Evolutionary conservation across 305 asterid genomes (phyloP), one percentile per base, ranked within the genome.

Genomic region (Galium porrigens): DNA sequence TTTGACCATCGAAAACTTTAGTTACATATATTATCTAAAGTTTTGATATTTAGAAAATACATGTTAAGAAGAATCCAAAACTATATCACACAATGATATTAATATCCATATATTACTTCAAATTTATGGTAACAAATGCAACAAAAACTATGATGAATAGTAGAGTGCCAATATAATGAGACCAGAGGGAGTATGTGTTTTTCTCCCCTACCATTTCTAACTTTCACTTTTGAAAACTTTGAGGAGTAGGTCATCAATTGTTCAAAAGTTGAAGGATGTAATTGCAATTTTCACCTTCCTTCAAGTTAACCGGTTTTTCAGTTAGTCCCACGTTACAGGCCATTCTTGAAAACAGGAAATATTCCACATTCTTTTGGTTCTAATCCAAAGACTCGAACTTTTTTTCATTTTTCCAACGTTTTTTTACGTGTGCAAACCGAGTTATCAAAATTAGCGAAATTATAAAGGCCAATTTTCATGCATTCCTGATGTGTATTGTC

Each of bases 381-480:
- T 37, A 46, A 46, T 46, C 52, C 52, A n/a, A 64, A 64, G 59
- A 51, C 59, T 10, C 48, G 1, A 17, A 9, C 5, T 2, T 52
- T 61, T 52, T 52, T 36, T 5, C 44, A 48, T 18, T 3, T 33
- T 0, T 25, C 8, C 33, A 18, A 53, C 57, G 30, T 17, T 65
- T 36, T 30, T 58, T 37, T 17, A 71, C 70, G 70, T 65, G 75
- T 71, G 34, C 48, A 58, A 49, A 58, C 51, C 70, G 70, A 59
- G 70, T 71, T 71, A 8, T 48, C 7, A 39, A 34, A 57, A 58
- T 6, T 10, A 15, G n/a, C 12, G 27, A 39, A 36, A 34, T 52
- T 58, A 44, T 27, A 65, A 48, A 51, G 49, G 67, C 70, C 67
- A 61, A 71, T 14, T 37, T 71, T 65, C 62, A 20, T n/a, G 75